Percentiles rank a stretch among this genome's conserved stretches.
phyloP scores from a whole-genome alignment of 2,329 filamentous ascomycete species.

The Myriosclerotinia curreyana region DNA sequence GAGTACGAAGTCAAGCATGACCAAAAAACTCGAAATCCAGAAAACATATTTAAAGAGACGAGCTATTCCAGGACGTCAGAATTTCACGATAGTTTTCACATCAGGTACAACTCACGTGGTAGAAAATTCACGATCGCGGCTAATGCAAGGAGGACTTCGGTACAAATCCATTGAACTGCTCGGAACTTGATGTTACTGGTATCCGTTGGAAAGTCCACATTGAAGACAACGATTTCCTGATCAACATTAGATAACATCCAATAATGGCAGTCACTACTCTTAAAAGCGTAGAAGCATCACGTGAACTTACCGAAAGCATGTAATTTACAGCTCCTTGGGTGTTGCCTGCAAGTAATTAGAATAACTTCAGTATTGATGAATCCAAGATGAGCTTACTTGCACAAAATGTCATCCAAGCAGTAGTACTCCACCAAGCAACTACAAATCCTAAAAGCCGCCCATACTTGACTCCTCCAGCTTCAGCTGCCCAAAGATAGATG shows the following conservation, averaged over 20 bases:
- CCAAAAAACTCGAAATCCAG: slow-evolving; percentile 24
- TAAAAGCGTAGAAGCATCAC: slow-evolving; percentile 1
- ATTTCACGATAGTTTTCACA: not conserved
- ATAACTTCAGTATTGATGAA: not conserved
- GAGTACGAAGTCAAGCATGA: slow-evolving; percentile 25
- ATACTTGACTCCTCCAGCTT: slow-evolving; percentile 24
- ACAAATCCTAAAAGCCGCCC: slow-evolving; percentile 25
- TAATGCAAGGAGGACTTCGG: slow-evolving; percentile 23
- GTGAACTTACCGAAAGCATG: slow-evolving; percentile 24
- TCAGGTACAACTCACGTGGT: slow-evolving; percentile 17
- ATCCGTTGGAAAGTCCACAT: slow-evolving; percentile 24
- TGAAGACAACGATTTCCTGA: slow-evolving; percentile 26
- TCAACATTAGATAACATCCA: not conserved
- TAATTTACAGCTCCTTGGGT: slow-evolving; percentile 27
- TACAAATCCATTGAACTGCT: slow-evolving; percentile 26
- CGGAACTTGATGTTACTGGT: slow-evolving; percentile 23
- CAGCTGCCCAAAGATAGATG: slow-evolving; percentile 26
- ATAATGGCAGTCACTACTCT: not conserved
- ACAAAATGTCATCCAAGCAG: slow-evolving; percentile 27
- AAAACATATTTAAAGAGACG: slow-evolving; percentile 24
- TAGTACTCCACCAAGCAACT: slow-evolving; percentile 25
- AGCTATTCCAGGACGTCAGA: slow-evolving; percentile 9
- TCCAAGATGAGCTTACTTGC: slow-evolving; percentile 15
- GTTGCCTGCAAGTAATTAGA: slow-evolving; percentile 22
- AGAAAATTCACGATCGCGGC: slow-evolving; percentile 26